Evolutionary conservation across 495 filamentous ascomycete genomes (phyloP).

Genomic region (Filosporella fistucella): DNA sequence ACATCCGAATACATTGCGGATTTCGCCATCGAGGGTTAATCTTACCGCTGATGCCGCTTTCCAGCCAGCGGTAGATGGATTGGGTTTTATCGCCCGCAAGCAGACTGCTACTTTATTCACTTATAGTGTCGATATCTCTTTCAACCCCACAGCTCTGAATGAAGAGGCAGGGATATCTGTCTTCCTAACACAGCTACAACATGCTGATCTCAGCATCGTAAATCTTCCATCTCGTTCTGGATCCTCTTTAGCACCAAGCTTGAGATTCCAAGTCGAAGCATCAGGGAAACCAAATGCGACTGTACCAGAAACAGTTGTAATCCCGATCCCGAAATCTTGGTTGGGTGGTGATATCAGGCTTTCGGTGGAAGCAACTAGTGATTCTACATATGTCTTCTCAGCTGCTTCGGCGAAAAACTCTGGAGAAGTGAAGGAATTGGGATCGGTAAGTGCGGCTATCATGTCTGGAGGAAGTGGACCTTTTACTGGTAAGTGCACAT

Average conservation of each 20-base stretch:
- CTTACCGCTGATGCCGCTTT: constrained; percentile 25
- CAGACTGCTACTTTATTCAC: constrained; percentile 48
- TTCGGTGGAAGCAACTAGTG: constrained; percentile 40
- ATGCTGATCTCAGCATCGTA: constrained; percentile 45
- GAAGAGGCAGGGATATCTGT: constrained; percentile 39
- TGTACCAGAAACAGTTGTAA: background rate
- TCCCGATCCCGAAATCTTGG: constrained; percentile 26
- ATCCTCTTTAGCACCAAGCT: no score
- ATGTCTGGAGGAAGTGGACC: constrained; percentile 39
- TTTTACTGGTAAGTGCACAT: constrained; percentile 35
- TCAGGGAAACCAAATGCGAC: no score
- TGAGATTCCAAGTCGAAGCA: no score
- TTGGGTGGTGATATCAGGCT: constrained; percentile 27
- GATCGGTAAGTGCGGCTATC: constrained; percentile 32
- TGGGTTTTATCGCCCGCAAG: constrained; percentile 40
- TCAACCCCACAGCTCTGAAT: constrained; percentile 27
- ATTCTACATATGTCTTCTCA: constrained; percentile 40
- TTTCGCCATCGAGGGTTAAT: constrained; percentile 40
- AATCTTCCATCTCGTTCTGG: no score
- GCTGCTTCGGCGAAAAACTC: constrained; percentile 31
- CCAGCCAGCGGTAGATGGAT: no score
- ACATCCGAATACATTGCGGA: constrained; percentile 31
- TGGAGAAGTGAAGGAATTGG: constrained; percentile 29
- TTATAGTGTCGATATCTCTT: constrained; percentile 33
- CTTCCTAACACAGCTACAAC: constrained; percentile 51